These are phyloP conservation scores for Saccharomycopsis amapae DNA, from an alignment of 805 yeast genomes.

Conservation along the genomic window DNA sequence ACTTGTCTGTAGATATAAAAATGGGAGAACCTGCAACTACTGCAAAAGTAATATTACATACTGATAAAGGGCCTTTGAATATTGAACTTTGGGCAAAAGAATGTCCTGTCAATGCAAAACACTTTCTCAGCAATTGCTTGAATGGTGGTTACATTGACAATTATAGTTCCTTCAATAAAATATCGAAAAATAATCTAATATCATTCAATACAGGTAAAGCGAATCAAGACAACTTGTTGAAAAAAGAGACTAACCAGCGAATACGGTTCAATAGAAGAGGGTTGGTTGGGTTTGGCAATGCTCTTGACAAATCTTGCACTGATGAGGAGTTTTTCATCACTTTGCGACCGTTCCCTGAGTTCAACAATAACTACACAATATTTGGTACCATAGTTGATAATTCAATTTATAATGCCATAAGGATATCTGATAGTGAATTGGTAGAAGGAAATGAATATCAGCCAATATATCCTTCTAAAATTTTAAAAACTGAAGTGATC, in stretches of 20 bases:
- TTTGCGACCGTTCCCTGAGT: constrained; percentile 37
- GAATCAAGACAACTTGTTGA: constrained; percentile 23
- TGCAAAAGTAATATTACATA: constrained; percentile 48
- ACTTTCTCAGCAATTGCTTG: constrained; percentile 44
- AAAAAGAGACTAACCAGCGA: constrained; percentile 45
- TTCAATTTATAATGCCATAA: constrained; percentile 44
- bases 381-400: constrained; percentile 57
- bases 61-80: constrained; percentile 52
- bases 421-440: constrained; percentile 43
- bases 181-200: constrained; percentile 24
- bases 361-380: constrained; percentile 37
- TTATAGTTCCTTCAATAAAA: constrained; percentile 35
- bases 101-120: constrained; percentile 40
- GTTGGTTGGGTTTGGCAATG: constrained; percentile 42
- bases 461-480: constrained; percentile 47
- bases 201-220: not conserved
- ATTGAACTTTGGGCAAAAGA: constrained; percentile 68
- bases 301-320: constrained; percentile 27
- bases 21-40: constrained; percentile 46
- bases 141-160: constrained; percentile 36
- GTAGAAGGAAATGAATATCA: constrained; percentile 32
- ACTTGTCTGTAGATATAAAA: too few species aligned
- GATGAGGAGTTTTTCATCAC: constrained; percentile 42
- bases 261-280: constrained; percentile 48
- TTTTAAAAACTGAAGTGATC: constrained; percentile 36